Conservation (phyloP, 1,284 basidiomycete genomes). For the Austropuccinia psidii region DNA sequence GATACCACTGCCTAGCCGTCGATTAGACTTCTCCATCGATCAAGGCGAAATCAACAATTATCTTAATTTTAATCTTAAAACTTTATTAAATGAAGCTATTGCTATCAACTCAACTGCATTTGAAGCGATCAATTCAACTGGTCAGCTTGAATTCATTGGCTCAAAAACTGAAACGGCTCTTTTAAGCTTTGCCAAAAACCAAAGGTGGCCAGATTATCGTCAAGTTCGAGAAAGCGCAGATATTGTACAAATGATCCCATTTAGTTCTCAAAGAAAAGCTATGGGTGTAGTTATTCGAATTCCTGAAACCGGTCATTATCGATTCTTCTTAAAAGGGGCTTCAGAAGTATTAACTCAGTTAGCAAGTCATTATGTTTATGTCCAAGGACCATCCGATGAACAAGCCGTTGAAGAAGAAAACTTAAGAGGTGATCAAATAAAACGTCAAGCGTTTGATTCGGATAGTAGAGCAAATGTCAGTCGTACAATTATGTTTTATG, state of each 20-base stretch:
- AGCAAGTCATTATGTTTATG: slow-evolving; percentile 20
- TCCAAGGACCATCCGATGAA: not conserved
- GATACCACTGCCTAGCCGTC: slow-evolving; percentile 10
- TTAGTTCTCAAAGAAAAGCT: slow-evolving; percentile 49
- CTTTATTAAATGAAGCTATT: slow-evolving; percentile 37
- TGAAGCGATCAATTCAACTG: slow-evolving; percentile 13
- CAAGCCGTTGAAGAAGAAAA: slow-evolving; percentile 6
- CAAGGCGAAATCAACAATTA: slow-evolving; percentile 1
- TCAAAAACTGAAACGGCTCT: slow-evolving; percentile 49
- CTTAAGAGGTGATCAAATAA: too few species aligned
- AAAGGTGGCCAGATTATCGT: slow-evolving; percentile 62
- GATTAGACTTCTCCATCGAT: slow-evolving; percentile 38
- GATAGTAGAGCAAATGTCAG: slow-evolving; percentile 27
- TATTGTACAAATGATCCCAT: slow-evolving; percentile 47
- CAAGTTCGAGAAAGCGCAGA: slow-evolving; percentile 44
- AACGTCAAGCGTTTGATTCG: slow-evolving; percentile 27
- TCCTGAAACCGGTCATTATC: slow-evolving; percentile 41
- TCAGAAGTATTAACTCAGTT: slow-evolving; percentile 45
- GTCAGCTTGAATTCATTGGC: slow-evolving; percentile 44
- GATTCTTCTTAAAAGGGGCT: slow-evolving; percentile 48
- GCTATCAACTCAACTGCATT: slow-evolving; percentile 40
- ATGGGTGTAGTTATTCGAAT: slow-evolving; percentile 48
- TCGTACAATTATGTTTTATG: slow-evolving; percentile 38
- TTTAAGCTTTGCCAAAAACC: slow-evolving; percentile 66
- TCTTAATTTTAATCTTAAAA: slow-evolving; percentile 6